Base-by-base conservation (phyloP, 225 moss, liverwort and hornwort genomes). In the Anthoceros angustus region DNA sequence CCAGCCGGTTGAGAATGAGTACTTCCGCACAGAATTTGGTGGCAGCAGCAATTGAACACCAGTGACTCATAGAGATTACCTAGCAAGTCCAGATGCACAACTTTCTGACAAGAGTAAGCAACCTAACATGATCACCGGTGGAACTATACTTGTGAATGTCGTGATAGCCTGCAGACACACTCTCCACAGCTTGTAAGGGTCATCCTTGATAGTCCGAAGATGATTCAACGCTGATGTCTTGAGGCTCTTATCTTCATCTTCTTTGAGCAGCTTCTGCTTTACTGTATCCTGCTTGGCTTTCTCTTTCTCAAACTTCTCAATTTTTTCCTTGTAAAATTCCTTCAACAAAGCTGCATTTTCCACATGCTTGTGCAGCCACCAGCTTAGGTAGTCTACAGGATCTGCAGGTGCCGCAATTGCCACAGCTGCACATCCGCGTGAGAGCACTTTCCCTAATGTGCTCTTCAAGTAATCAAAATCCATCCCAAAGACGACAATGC, bases 61-160 rank as follows among this genome's bases (percentile, higher is more conserved):
- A n/a, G n/a, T n/a, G n/a, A n/a, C n/a, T n/a, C n/a, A n/a, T n/a
- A n/a, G n/a, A n/a, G n/a, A n/a, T n/a, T n/a, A n/a, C n/a, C n/a
- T n/a, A n/a, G n/a, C n/a, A n/a, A n/a, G n/a, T n/a, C n/a, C n/a
- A n/a, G n/a, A n/a, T n/a, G n/a, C n/a, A n/a, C n/a, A n/a, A n/a
- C n/a, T n/a, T n/a, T n/a, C n/a, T n/a, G n/a, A n/a, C n/a, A n/a
- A n/a, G n/a, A n/a, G n/a, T n/a, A n/a, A n/a, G n/a, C n/a, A n/a
- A n/a, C n/a, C n/a, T n/a, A n/a, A n/a, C n/a, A n/a, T n/a, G n/a
- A n/a, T n/a, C n/a, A n/a, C n/a, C n/a, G n/a, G n/a, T n/a, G n/a
- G n/a, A n/a, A n/a, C n/a, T n/a, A n/a, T 50, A 50, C 49, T 50
- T 50, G 49, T 50, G 49, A 50, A 50, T 50, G 49, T 50, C 20